A percentile compares a stretch with the other conserved stretches of the same genome.
Conservation (phyloP, 306 rosid species). For the Cucurbita pepo region DNA sequence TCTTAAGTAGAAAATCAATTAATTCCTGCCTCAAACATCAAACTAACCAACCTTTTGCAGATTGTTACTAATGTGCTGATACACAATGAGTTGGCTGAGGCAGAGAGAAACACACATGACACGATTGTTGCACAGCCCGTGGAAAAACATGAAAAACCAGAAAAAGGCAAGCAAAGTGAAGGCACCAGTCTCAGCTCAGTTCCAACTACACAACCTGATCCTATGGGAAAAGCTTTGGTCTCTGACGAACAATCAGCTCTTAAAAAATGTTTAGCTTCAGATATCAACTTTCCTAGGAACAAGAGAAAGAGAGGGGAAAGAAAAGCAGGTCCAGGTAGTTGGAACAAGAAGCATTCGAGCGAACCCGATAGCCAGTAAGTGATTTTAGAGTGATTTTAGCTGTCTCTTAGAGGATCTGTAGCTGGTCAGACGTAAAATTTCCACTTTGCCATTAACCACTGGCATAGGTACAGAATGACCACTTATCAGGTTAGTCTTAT, state of each 20-base stretch:
- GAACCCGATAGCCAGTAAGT: slow-evolving; percentile 57
- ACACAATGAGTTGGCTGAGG: slow-evolving; percentile 41
- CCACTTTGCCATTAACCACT: neutral
- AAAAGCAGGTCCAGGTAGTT: slow-evolving; percentile 53
- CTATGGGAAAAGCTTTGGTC: slow-evolving; percentile 7
- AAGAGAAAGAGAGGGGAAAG: slow-evolving; percentile 49
- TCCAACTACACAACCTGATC: slow-evolving; percentile 22
- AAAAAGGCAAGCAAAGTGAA: slow-evolving; percentile 26
- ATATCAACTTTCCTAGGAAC: slow-evolving; percentile 36
- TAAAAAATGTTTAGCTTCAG: slow-evolving; percentile 32
- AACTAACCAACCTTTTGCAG: slow-evolving; percentile 18
- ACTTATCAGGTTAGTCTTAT: neutral
- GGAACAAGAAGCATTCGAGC: slow-evolving; percentile 63
- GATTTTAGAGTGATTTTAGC: neutral
- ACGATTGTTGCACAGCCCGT: neutral
- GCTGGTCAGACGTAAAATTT: neutral
- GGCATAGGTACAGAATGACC: neutral
- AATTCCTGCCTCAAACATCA: neutral
- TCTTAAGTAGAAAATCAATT: neutral
- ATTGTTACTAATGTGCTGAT: slow-evolving; percentile 49
- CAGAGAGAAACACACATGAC: slow-evolving; percentile 13
- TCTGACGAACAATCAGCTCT: slow-evolving; percentile 42
- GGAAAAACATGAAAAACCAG: slow-evolving; percentile 12
- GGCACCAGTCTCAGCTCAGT: slow-evolving; percentile 13
- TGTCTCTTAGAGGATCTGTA: neutral